phyloP scores from a whole-genome alignment of 768 basidiomycete genomes.

The Hypholoma sublateritium region DNA sequence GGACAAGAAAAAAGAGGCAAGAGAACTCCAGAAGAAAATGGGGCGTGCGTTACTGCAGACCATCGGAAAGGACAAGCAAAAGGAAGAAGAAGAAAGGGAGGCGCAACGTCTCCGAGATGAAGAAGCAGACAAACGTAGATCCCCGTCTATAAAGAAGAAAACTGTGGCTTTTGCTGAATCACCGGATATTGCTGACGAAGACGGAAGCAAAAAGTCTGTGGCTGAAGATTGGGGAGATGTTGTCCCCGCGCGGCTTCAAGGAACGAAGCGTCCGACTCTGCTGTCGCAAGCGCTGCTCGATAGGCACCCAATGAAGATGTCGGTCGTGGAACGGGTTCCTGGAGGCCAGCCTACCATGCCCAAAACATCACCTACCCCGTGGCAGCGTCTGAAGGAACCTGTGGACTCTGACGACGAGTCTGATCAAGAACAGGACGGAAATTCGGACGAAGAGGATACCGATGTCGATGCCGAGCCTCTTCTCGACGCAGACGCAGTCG shows the following conservation, averaged over 20 bases:
- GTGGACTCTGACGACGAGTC: conserved; percentile 76
- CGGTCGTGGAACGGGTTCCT: conserved; percentile 66
- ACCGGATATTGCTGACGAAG: conserved; percentile 24
- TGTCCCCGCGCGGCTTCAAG: conserved; percentile 46
- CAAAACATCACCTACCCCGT: conserved; percentile 18
- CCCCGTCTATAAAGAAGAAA: conserved; percentile 49
- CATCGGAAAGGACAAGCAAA: conserved; percentile 38
- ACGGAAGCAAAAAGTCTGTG: conserved; percentile 13
- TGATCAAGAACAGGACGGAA: conserved; percentile 30
- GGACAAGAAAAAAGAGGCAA: conserved; percentile 37
- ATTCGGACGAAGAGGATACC: conserved; percentile 21
- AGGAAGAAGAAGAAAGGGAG: conserved; percentile 34
- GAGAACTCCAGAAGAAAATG: conserved; percentile 76
- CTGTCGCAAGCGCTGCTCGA: conserved; percentile 33
- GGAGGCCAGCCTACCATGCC: conserved; percentile 20
- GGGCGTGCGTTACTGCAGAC: conserved; percentile 62
- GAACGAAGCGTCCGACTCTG: conserved; percentile 34
- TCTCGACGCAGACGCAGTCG: conserved; percentile 47
- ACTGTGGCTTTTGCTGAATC: conserved; percentile 63
- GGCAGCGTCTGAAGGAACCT: conserved; percentile 10
- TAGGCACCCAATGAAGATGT: conserved; percentile 60
- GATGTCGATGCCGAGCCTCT: conserved; percentile 35
- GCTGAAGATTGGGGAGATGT: conserved; percentile 54
- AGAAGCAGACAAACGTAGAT: conserved; percentile 20
- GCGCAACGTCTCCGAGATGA: conserved; percentile 32